Base-by-base conservation (phyloP, 179 eudicot species). In the Spergularia azorica region DNA sequence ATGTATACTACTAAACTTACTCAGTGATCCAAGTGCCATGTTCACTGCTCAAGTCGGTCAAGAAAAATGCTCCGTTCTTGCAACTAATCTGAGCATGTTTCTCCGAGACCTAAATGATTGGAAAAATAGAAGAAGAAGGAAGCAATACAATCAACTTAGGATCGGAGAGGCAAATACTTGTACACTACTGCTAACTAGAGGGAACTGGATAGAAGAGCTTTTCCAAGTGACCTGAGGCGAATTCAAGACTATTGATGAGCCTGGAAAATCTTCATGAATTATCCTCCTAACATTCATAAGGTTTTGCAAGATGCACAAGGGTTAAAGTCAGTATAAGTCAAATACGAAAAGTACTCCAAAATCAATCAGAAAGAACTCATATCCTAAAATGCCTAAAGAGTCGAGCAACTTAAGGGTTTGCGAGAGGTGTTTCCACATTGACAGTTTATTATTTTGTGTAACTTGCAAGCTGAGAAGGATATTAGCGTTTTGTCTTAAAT, bases 11-110 rank as follows among this genome's bases (percentile, higher is more conserved):
- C 21, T 21, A 36, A 54, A 86, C 97, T 86, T 87, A 95, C 98
- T 93, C 97, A 0, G 84, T 77, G 56, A 95, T 84, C 90, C 89
- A 93, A 63, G 97, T 95, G 56, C 98, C 98, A 75, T 89, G 84
- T 81, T 93, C 90, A 46, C 96, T 93, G 41, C 85, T 70, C 73
- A 95, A 80, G 87, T 95, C 98, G 17, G 97, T 91, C 76, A 92
- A 41, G 54, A 67, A 88, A 80, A 86, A 95, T 4, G 84, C 87
- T 50, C 95, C 95, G 7, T 89, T 89, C 67, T 84, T 95, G 84
- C 79, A 90, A 78, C 81, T 84, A 74, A 95, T 86, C 41, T 50
- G 81, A 80, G 97, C 98, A 80, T 95, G 98, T 81, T 77, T 73
- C 73, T 87, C 81, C 16, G 97, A 94, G 32, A 94, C 89, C 98